Evolutionary conservation across 441 rosid species (phyloP).

Genomic region (Hura crepitans): DNA sequence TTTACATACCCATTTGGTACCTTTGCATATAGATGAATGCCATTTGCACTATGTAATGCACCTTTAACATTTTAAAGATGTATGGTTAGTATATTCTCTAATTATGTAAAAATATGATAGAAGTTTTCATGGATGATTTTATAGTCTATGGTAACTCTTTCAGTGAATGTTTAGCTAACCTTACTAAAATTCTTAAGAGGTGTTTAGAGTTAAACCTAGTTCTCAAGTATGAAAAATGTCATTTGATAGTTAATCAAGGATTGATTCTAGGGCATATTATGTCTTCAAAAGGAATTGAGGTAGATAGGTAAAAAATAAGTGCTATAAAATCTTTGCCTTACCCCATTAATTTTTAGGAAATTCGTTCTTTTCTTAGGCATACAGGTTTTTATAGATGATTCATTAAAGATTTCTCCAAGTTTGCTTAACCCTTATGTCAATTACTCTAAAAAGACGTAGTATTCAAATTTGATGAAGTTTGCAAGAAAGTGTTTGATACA

Average conservation of each 20-base stretch:
- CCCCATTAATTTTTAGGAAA: neutral
- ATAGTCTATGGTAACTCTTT: neutral
- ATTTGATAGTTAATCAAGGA: neutral
- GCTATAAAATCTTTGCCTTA: neutral
- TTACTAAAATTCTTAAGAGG: neutral
- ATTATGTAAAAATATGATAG: no score
- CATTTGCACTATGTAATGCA: no score
- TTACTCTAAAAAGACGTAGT: neutral
- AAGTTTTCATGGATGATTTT: no score
- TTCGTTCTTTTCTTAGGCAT: neutral
- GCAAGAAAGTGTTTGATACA: neutral
- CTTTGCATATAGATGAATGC: no score
- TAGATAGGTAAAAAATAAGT: neutral
- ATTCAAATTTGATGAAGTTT: neutral
- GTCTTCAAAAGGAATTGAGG: neutral
- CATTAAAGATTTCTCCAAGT: neutral
- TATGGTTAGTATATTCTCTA: no score
- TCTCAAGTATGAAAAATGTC: neutral
- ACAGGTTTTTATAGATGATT: neutral
- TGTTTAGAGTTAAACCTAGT: neutral
- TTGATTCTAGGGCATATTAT: neutral
- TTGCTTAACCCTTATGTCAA: neutral
- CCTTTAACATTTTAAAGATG: no score
- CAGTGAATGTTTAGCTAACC: neutral
- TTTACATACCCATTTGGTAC: no score